Percentiles rank a stretch among this genome's conserved stretches.
Conservation (phyloP, 2,329 filamentous ascomycete species). For the Aspergillus terreus region DNA sequence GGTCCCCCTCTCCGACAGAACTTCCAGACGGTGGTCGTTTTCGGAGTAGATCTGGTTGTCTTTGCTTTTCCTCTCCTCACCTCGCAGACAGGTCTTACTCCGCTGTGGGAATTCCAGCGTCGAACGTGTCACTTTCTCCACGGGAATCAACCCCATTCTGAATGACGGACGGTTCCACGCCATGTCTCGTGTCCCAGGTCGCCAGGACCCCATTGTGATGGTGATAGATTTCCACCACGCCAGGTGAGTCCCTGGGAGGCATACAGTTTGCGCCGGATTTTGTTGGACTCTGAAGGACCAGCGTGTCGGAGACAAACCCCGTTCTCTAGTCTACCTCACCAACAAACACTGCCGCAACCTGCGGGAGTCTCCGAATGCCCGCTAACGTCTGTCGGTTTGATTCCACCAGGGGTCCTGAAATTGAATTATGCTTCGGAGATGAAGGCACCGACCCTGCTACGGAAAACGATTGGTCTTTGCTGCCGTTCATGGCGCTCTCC, state of each 20-base stretch:
- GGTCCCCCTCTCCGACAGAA: background rate
- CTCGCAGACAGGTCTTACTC: constrained; percentile 7
- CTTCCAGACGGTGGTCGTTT: constrained; percentile 1
- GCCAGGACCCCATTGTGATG: constrained; percentile 63
- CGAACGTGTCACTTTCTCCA: constrained; percentile 10
- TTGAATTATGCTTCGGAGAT: constrained; percentile 85
- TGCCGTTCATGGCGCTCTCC: constrained; percentile 95
- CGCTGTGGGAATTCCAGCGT: constrained; percentile 9
- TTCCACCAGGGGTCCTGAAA: constrained; percentile 70
- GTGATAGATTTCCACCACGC: constrained; percentile 85
- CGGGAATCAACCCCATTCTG: constrained; percentile 1
- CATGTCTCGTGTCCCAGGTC: constrained; percentile 42
- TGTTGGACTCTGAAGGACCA: background rate
- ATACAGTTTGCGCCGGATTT: too few species aligned
- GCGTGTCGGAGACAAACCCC: background rate
- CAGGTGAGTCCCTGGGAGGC: constrained; percentile 31
- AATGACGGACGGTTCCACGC: constrained; percentile 12
- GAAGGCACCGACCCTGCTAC: constrained; percentile 73
- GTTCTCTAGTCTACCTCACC: too few species aligned
- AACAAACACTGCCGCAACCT: too few species aligned
- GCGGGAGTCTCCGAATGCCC: too few species aligned
- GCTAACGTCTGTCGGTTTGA: background rate
- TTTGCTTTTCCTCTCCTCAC: background rate
- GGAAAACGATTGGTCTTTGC: constrained; percentile 83
- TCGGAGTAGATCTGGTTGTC: background rate